Percentiles rank a stretch among this genome's conserved stretches.
phyloP scores from a whole-genome alignment of 208 protist species.

The Acanthamoeba castellanii region DNA sequence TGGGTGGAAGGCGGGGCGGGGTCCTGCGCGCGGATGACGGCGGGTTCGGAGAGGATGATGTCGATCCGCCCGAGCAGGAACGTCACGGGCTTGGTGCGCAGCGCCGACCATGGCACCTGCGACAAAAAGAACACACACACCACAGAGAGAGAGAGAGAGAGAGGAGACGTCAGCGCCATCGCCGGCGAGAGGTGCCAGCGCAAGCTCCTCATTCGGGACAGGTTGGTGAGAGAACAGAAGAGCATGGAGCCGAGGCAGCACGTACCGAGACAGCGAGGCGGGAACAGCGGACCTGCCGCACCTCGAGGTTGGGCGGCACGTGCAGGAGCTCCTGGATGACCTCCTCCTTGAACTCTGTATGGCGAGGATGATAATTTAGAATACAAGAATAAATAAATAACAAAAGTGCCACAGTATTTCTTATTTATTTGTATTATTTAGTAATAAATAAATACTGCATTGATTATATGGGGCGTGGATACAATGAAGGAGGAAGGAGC shows the following conservation, averaged over 20 bases:
- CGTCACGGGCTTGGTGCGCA: conserved; percentile 20
- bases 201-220: neutral
- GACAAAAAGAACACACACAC: no score
- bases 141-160: no score
- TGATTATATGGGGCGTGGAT: no score
- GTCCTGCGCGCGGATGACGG: neutral
- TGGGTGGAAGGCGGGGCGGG: neutral
- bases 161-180: no score
- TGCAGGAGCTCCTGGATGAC: conserved; percentile 33
- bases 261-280: conserved; percentile 12
- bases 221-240: neutral
- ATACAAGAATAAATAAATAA: neutral
- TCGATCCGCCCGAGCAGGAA: conserved; percentile 38
- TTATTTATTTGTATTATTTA: no score
- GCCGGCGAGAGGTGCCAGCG: no score
- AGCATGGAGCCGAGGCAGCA: neutral
- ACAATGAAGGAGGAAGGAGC: no score
- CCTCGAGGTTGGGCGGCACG: conserved; percentile 56
- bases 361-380: neutral
- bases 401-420: no score
- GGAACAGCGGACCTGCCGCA: conserved; percentile 37
- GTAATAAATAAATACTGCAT: no score
- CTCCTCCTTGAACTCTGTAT: conserved; percentile 58
- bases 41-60: conserved; percentile 1
- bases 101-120: conserved; percentile 9